These are phyloP conservation scores for Dovyalis caffra DNA, from an alignment of 345 rosid genomes.

Conservation along the genomic window DNA sequence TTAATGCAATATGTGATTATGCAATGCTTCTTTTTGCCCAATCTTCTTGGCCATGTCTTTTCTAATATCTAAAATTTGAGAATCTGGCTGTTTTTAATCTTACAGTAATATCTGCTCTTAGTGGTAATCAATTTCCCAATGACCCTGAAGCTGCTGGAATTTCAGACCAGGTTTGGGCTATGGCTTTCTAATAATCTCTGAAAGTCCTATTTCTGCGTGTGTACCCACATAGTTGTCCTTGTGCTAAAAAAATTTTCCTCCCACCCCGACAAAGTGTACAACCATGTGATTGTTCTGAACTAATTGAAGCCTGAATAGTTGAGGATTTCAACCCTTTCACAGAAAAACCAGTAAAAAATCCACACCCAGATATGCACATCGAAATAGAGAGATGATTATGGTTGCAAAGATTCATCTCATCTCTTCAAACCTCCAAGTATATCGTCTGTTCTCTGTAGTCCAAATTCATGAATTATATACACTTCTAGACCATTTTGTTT, in stretches of 20 bases:
- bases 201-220: neutral
- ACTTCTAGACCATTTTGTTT: neutral
- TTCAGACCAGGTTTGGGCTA: slow-evolving; percentile 29
- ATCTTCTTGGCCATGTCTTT: neutral
- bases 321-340: neutral
- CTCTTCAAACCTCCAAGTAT: neutral
- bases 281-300: neutral
- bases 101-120: slow-evolving; percentile 27
- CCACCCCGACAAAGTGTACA: neutral
- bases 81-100: slow-evolving; percentile 8
- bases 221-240: neutral
- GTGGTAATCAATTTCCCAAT: slow-evolving; percentile 15
- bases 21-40: neutral
- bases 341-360: too few relatives aligned
- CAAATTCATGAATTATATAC: neutral
- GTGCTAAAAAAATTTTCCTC: neutral
- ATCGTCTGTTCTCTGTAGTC: neutral
- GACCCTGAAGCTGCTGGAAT: slow-evolving; percentile 19
- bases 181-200: neutral
- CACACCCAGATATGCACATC: too few relatives aligned
- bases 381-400: too few relatives aligned
- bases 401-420: too few relatives aligned
- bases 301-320: neutral
- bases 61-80: neutral
- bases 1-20: neutral